These are phyloP conservation scores for Hyparrhenia diplandra DNA, from an alignment of 176 grass and related monocot genomes.

Conservation along the genomic window DNA sequence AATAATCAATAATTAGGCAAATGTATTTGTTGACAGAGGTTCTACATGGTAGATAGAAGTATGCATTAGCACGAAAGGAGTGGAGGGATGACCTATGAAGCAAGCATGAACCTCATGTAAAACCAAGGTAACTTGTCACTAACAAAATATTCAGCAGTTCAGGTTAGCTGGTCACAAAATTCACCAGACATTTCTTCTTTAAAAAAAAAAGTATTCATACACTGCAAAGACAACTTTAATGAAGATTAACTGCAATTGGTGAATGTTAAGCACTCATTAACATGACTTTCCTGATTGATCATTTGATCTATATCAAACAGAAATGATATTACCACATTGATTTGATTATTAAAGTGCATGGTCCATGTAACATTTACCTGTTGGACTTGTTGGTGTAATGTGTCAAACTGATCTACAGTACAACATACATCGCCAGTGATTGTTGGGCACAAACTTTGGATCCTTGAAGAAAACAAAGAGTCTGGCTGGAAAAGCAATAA, in stretches of 20 bases:
- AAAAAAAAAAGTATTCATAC: background rate
- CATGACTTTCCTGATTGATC: background rate
- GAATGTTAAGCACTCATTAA: background rate
- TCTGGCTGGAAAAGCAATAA: slow-evolving; percentile 68
- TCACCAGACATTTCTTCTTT: slow-evolving; percentile 21
- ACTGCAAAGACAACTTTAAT: background rate
- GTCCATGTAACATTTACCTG: slow-evolving; percentile 56
- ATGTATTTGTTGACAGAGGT: background rate
- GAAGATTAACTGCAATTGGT: background rate
- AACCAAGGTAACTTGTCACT: slow-evolving; percentile 1
- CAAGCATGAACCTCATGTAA: background rate
- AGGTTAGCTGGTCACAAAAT: background rate
- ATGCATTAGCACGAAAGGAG: background rate
- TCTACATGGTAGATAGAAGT: slow-evolving; percentile 24
- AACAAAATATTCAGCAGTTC: slow-evolving; percentile 12
- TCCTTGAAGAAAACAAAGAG: slow-evolving; percentile 76
- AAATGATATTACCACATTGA: background rate
- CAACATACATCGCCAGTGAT: slow-evolving; percentile 87
- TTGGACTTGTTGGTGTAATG: slow-evolving; percentile 77
- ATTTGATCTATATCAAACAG: slow-evolving; percentile 22
- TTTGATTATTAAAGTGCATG: slow-evolving; percentile 23
- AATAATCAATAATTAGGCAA: slow-evolving; percentile 10
- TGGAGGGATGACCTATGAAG: slow-evolving; percentile 11
- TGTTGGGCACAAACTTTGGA: slow-evolving; percentile 97
- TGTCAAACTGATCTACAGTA: slow-evolving; percentile 78